Evolutionary conservation across 805 yeast genomes (phyloP).

Genomic region (Huiozyma sinensis): DNA sequence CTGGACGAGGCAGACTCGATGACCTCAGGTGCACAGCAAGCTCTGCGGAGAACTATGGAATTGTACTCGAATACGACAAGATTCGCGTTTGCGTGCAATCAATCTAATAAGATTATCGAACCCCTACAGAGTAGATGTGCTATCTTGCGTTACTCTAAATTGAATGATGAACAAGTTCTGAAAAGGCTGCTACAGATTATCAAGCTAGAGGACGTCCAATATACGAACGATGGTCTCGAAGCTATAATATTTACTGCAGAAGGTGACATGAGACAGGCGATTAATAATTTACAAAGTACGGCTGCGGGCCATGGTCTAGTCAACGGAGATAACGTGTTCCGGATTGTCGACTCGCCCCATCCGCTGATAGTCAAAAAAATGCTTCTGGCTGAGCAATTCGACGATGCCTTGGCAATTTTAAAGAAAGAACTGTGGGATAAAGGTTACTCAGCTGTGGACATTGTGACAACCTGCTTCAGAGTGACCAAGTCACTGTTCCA

Average conservation of each 20-base stretch:
- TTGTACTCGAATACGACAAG: conserved; percentile 90
- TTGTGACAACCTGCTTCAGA: conserved; percentile 79
- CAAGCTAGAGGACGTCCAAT: conserved; percentile 59
- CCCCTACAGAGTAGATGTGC: conserved; percentile 97
- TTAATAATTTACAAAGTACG: conserved; percentile 87
- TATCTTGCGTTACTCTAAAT: conserved; percentile 69
- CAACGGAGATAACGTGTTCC: conserved; percentile 86
- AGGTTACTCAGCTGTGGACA: conserved; percentile 90
- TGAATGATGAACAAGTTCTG: conserved; percentile 78
- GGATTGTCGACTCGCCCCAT: conserved; percentile 93
- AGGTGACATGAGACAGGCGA: conserved; percentile 98
- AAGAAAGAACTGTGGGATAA: conserved; percentile 63
- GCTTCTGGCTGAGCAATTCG: conserved; percentile 48
- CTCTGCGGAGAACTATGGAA: conserved; percentile 90
- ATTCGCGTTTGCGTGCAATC: conserved; percentile 98
- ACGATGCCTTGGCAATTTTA: conserved; percentile 53
- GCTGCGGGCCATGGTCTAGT: conserved; percentile 89
- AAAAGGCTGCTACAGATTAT: conserved; percentile 63
- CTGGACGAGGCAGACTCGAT: conserved; percentile 93
- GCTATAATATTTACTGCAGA: conserved; percentile 93
- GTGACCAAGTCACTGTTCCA: conserved; percentile 71
- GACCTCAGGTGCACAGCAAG: conserved; percentile 97
- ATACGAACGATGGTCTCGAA: conserved; percentile 80
- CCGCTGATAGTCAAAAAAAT: conserved; percentile 73
- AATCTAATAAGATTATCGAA: conserved; percentile 87